Percentiles rank a stretch among this genome's conserved stretches.
Evolutionary conservation across 2,329 filamentous ascomycete species (phyloP).

Genomic region (Fusarium mexicanum): DNA sequence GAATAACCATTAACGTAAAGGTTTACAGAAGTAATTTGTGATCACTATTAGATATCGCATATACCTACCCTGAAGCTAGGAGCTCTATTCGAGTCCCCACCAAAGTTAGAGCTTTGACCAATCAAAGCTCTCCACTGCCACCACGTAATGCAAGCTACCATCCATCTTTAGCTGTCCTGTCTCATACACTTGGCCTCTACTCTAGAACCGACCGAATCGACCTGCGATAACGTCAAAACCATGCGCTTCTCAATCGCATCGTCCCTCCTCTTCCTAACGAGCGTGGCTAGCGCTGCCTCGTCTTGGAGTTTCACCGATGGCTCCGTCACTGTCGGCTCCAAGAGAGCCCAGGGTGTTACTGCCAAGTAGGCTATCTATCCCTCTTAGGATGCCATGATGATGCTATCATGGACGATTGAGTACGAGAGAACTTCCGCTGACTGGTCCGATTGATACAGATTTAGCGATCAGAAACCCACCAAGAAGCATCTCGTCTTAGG

Average conservation of each 20-base stretch:
- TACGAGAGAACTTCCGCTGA: slow-evolving; percentile 35
- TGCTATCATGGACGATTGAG: neutral
- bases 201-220: slow-evolving; percentile 26
- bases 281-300: slow-evolving; percentile 62
- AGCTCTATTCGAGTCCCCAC: slow-evolving; percentile 20
- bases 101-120: slow-evolving; percentile 33
- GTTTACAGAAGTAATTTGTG: neutral
- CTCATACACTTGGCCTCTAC: slow-evolving; percentile 40
- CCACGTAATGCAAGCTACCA: slow-evolving; percentile 44
- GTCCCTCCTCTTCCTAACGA: slow-evolving; percentile 58
- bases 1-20: neutral
- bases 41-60: neutral
- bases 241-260: slow-evolving; percentile 53
- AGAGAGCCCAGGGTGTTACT: slow-evolving; percentile 70
- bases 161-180: slow-evolving; percentile 41
- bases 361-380: slow-evolving; percentile 66
- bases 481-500: slow-evolving; percentile 72
- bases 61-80: slow-evolving; percentile 20
- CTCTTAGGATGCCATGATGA: slow-evolving; percentile 30
- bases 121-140: slow-evolving; percentile 38
- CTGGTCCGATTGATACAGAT: slow-evolving; percentile 53
- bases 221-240: slow-evolving; percentile 36
- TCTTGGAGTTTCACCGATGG: slow-evolving; percentile 81
- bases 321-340: slow-evolving; percentile 71
- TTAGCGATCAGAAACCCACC: slow-evolving; percentile 68